Evolutionary conservation across 75 land plant species (phyloP).

Genomic region (Cunninghamia lanceolata): DNA sequence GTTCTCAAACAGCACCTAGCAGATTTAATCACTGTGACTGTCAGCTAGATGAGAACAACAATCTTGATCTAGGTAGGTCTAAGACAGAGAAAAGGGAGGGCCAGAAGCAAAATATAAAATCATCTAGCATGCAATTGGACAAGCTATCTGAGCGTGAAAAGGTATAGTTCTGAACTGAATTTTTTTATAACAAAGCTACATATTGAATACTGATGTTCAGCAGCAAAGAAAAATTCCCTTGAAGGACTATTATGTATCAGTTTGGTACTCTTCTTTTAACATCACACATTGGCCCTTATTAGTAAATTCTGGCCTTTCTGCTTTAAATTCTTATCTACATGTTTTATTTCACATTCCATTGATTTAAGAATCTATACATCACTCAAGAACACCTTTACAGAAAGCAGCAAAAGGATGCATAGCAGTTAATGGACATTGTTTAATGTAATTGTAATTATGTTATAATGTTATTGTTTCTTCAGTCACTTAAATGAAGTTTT

Average conservation of each 20-base stretch:
- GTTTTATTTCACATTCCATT: neutral
- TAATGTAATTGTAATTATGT: too few relatives aligned
- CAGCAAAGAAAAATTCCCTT: neutral
- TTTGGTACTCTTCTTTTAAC: neutral
- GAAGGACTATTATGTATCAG: neutral
- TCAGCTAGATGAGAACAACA: slow-evolving; percentile 15
- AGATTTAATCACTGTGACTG: neutral
- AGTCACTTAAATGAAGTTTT: too few relatives aligned
- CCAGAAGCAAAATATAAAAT: slow-evolving; percentile 25
- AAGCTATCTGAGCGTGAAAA: slow-evolving; percentile 54
- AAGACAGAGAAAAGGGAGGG: slow-evolving; percentile 38
- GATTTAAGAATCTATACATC: neutral
- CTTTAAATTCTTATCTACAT: neutral
- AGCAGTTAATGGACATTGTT: neutral
- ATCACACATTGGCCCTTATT: neutral
- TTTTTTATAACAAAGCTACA: neutral
- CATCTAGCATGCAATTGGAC: slow-evolving; percentile 32
- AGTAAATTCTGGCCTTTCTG: neutral
- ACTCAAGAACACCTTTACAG: neutral
- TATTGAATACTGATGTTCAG: neutral
- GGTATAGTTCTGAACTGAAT: slow-evolving; percentile 21
- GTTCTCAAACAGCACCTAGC: slow-evolving; percentile 10
- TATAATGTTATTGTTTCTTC: too few relatives aligned
- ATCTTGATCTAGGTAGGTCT: slow-evolving; percentile 24
- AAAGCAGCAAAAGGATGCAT: neutral